Evolutionary conservation across 805 yeast genomes (phyloP).

Genomic region (Suhomyces vadensis): DNA sequence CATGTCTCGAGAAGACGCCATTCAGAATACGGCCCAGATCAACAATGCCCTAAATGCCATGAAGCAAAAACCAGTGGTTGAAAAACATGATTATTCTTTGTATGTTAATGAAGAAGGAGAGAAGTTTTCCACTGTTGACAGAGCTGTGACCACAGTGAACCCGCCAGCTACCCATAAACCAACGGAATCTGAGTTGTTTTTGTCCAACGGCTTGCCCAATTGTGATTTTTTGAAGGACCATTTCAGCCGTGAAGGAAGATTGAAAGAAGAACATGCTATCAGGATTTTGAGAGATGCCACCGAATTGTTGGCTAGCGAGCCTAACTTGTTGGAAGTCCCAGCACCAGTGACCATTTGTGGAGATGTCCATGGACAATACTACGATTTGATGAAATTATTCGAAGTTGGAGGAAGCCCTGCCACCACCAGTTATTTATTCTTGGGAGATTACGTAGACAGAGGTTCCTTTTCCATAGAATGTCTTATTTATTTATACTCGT

Average conservation of each 20-base stretch:
- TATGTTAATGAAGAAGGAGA: slow-evolving; percentile 62
- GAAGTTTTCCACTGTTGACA: slow-evolving; percentile 52
- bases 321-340: slow-evolving; percentile 75
- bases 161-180: slow-evolving; percentile 72
- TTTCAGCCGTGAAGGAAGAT: slow-evolving; percentile 77
- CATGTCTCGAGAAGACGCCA: slow-evolving; percentile 10
- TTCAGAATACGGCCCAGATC: slow-evolving; percentile 52
- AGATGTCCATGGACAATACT: slow-evolving; percentile 95
- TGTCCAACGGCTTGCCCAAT: slow-evolving; percentile 66
- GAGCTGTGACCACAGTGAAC: slow-evolving; percentile 56
- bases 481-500: slow-evolving; percentile 69
- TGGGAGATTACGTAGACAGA: slow-evolving; percentile 95
- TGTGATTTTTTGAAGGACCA: slow-evolving; percentile 70
- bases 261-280: slow-evolving; percentile 68
- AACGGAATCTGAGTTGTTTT: slow-evolving; percentile 65
- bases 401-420: slow-evolving; percentile 92
- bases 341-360: slow-evolving; percentile 97
- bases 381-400: slow-evolving; percentile 83
- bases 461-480: slow-evolving; percentile 90
- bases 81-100: slow-evolving; percentile 41
- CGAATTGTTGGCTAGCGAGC: slow-evolving; percentile 62
- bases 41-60: slow-evolving; percentile 66
- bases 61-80: slow-evolving; percentile 39
- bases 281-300: slow-evolving; percentile 68
- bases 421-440: slow-evolving; percentile 72